These are phyloP conservation scores for Rosa multiflora DNA, from an alignment of 306 rosid genomes.

Conservation along the genomic window DNA sequence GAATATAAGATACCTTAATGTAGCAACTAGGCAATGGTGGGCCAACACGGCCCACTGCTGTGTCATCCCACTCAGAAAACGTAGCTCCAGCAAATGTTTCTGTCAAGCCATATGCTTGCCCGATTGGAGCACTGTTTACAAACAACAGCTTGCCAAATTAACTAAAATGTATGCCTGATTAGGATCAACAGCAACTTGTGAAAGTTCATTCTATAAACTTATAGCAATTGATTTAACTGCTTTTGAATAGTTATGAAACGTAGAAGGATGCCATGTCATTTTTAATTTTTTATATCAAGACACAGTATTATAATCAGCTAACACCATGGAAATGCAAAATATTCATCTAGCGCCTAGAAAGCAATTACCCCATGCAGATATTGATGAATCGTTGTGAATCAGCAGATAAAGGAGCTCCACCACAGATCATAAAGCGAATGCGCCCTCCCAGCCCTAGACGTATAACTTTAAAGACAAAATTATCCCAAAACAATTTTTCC, in stretches of 20 bases:
- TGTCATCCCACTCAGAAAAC: slow-evolving; percentile 83
- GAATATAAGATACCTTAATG: slow-evolving; percentile 51
- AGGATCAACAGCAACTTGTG: neutral
- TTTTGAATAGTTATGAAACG: neutral
- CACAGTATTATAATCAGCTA: neutral
- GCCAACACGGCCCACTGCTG: slow-evolving; percentile 89
- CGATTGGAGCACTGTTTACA: slow-evolving; percentile 74
- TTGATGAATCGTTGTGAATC: slow-evolving; percentile 85
- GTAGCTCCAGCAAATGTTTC: slow-evolving; percentile 99
- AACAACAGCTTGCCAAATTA: slow-evolving; percentile 1
- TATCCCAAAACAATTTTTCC: slow-evolving; percentile 74
- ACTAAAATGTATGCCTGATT: neutral
- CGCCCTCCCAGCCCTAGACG: slow-evolving; percentile 70
- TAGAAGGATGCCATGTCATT: neutral
- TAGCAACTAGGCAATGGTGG: slow-evolving; percentile 89
- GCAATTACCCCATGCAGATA: slow-evolving; percentile 83
- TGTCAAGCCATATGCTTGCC: slow-evolving; percentile 96
- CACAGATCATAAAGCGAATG: slow-evolving; percentile 72
- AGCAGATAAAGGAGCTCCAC: slow-evolving; percentile 91
- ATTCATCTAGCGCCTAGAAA: slow-evolving; percentile 5
- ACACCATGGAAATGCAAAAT: neutral
- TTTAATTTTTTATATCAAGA: neutral
- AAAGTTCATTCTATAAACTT: neutral
- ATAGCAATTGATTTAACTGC: neutral
- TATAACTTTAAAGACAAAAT: slow-evolving; percentile 53